Percentiles rank a stretch among this genome's conserved stretches.
Evolutionary conservation across 225 moss, liverwort and hornwort genomes (phyloP).

Genomic region (Pleurozium schreberi): DNA sequence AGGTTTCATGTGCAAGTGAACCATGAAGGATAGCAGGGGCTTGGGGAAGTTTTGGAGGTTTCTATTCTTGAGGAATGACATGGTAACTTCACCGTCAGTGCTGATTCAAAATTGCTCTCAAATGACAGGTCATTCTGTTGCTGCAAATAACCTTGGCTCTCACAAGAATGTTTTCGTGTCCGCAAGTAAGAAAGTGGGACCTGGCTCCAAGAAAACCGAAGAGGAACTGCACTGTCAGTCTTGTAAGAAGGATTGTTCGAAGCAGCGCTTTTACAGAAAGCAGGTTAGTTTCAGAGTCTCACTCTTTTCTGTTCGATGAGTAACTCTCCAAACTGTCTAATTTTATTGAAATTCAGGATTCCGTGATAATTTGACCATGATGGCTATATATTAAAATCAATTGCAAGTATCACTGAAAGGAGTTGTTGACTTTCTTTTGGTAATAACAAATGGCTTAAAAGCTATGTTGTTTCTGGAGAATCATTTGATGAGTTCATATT

Average conservation of each 20-base stretch:
- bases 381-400: neutral
- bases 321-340: neutral
- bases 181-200: conserved; percentile 6
- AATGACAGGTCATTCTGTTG: conserved; percentile 15
- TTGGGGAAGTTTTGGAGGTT: neutral
- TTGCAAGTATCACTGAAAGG: neutral
- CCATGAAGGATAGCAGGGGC: neutral
- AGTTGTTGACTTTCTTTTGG: neutral
- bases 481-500: neutral
- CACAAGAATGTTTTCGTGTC: conserved; percentile 44
- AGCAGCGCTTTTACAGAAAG: conserved; percentile 43
- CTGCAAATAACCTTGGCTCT: conserved; percentile 34
- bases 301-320: neutral
- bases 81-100: neutral
- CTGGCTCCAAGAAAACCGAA: conserved; percentile 14
- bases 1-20: neutral
- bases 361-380: neutral
- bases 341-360: neutral
- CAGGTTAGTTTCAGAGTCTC: conserved; percentile 33
- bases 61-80: neutral
- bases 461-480: neutral
- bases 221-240: conserved; percentile 25
- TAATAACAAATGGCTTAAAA: neutral
- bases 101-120: neutral
- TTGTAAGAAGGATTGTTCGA: conserved; percentile 60